Base-by-base conservation (phyloP, 805 yeast genomes). In the Monosporozyma unispora region DNA sequence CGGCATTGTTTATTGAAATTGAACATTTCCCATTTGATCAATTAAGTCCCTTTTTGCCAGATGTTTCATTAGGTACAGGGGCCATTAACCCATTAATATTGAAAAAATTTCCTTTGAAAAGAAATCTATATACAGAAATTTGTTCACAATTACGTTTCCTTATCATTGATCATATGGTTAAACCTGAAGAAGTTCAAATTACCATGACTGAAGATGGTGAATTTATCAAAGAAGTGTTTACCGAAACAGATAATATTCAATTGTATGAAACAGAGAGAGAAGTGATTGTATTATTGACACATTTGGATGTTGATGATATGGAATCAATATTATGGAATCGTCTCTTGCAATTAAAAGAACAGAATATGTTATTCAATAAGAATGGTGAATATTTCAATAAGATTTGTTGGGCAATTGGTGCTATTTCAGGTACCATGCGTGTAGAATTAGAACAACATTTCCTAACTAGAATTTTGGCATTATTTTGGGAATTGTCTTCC, bases 121-220 rank as follows among this genome's bases (percentile, higher is more conserved):
- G 82, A 63, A 95, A 90, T 68, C 78, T 77, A 48, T 91, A 93
- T 63, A 71, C 80, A 14, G 76, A 77, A n/a, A 72, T 91, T 38
- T 76, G 91, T 57, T 81, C 96, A 2, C 80, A 81, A 61, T 75
- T 93, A 58, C 79, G 98, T 67, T 70, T 81, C 45, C 91, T 93
- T 14, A 82, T 91, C 62, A 89, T 93, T 59, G 97, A 90, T 67
- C 84, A 85, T 58, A 93, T 93, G 98, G 97, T 86, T 2, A 81
- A 95, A 66, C 99, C 99, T 1, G 98, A 93, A 67, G 99, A 93
- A 70, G 97, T 93, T 46, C 75, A 91, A 49, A 79, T 93, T 70
- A 96, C 88, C 43, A 96, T 93, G 68, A 90, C 90, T 64, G 98
- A 93, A 67, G 98, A 91, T 69, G 98, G 98, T 55, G 98, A 91